A percentile compares a stretch with the other conserved stretches of the same genome.
Conservation (phyloP, 192 early-diverging fungal genomes). For the Gonapodya sp. region DNA sequence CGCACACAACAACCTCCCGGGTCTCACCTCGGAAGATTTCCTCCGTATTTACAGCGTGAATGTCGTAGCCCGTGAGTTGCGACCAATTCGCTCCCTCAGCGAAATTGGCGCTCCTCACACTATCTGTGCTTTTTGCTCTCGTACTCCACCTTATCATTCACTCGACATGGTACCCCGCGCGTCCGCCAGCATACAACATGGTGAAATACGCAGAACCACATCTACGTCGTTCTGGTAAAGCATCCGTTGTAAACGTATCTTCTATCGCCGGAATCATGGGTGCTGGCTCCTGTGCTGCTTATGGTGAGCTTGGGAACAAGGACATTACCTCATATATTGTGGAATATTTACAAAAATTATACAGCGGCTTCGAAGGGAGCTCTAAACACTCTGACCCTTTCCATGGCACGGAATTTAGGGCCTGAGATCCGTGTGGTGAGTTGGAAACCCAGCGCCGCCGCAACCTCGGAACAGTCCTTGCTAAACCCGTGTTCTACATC, state of each 20-base stretch:
- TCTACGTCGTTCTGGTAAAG: not conserved
- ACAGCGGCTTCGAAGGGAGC: slow-evolving; percentile 1
- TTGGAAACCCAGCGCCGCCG: no score
- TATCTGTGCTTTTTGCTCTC: not conserved
- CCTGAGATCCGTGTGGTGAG: slow-evolving; percentile 4
- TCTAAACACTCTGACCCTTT: slow-evolving; percentile 8
- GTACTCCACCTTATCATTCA: not conserved
- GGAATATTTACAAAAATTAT: no score
- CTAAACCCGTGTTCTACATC: not conserved
- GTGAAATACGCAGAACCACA: not conserved
- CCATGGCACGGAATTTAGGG: not conserved
- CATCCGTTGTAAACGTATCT: not conserved
- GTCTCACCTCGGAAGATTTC: not conserved
- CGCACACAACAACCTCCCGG: not conserved
- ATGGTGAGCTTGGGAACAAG: not conserved
- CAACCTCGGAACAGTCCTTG: no score
- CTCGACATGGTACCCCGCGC: not conserved
- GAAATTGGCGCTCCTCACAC: no score
- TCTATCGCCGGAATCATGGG: slow-evolving; percentile 10
- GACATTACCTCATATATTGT: no score
- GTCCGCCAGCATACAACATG: slow-evolving; percentile 9
- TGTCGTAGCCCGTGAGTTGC: not conserved
- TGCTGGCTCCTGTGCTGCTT: not conserved
- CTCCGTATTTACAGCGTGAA: not conserved
- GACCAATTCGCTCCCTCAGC: not conserved